Evolutionary conservation across 495 filamentous ascomycete genomes (phyloP), one percentile per base, ranked within the genome.

Genomic region (Penicillium odoratum): DNA sequence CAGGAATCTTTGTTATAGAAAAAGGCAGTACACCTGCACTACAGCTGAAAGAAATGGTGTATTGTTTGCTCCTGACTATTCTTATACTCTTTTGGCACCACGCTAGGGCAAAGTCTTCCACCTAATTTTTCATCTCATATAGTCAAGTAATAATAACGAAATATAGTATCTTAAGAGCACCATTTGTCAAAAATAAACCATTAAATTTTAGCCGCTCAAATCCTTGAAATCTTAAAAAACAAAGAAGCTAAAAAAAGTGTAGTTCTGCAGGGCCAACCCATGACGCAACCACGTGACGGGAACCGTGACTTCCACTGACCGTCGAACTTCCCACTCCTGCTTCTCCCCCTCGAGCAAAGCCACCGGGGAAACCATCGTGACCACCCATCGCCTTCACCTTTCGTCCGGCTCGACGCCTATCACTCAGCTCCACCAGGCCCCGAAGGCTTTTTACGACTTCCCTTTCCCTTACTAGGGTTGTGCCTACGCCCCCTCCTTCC

Each of bases 241-340:
- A 26, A 10, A 4, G 31, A 51, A 29, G 50, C 34, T 48, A 15
- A n/a, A 48, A 48, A 48, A 55, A 48, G 29, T 29, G 51, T 48
- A 21, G 21, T 64, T 62, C 58, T 68, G 65, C 63, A 64, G 53
- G 38, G 57, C 66, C 33, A 65, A 33, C 68, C 63, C 69, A 74
- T 76, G 71, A 74, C 70, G 69, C 67, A 68, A 65, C 69, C 74
- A 78, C 75, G 75, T 78, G 75, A 78, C 68, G 69, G 60, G 51
- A 44, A 60, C 56, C 57, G 58, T 64, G 51, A 65, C 64, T 59
- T 69, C 49, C 50, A 60, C 58, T 57, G 52, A 61, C 59, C 48
- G 51, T 59, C 64, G 47, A 55, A 53, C 62, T 66, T 70, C 64
- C 57, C 51, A 56, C 61, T 64, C 57, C 55, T 70, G 58, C 63